Base-by-base conservation (phyloP, 1,139 yeast species). In the Debaryomyces coudertii region DNA sequence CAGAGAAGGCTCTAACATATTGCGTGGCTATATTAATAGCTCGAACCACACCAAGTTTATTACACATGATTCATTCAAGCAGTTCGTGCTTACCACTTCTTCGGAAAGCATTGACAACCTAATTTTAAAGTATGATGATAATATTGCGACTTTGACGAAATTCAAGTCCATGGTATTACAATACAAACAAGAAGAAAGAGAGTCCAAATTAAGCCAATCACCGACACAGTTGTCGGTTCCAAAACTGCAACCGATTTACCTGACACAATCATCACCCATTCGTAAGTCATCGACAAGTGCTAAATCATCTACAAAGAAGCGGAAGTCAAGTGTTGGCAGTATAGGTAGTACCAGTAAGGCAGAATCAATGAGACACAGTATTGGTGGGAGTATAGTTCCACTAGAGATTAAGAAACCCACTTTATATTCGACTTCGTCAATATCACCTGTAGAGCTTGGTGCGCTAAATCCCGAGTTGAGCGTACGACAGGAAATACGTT, bases 381-480 rank as follows among this genome's bases (percentile, higher is more conserved):
- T 48, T 6, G 52, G 53, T 16, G 57, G 58, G 1, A 50, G 53
- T n/a, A 35, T 54, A 27, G 33, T 53, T 6, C 48, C 55, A 4
- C 39, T 56, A 34, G 46, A 54, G 8, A 44, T 57, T 7, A 49
- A 49, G 28, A 31, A 45, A 3, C 37, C 40, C 22, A 31, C 38
- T 2, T 14, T 36, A 28, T 18, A 27, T 18, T 38, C 46, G 9
- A 25, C 27, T 12, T 37, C 30, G 9, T n/a, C 51, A 35, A 42
- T 40, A 27, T 29, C 41, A 6, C 29, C 15, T 14, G 29, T 48
- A 27, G 47, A 43, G 12, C 33, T 42, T 16, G 63, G 65, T 5
- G 56, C 57, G 1, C 45, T 61, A 11, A 58, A 60, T 45, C 34
- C 53, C 2, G 62, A 58, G 20, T 50, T 62, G 16, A 57, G 61